A percentile compares a stretch with the other conserved stretches of the same genome.
These are phyloP conservation scores for Flaveria brownii DNA, from an alignment of 129 eudicot species.

Conservation along the genomic window DNA sequence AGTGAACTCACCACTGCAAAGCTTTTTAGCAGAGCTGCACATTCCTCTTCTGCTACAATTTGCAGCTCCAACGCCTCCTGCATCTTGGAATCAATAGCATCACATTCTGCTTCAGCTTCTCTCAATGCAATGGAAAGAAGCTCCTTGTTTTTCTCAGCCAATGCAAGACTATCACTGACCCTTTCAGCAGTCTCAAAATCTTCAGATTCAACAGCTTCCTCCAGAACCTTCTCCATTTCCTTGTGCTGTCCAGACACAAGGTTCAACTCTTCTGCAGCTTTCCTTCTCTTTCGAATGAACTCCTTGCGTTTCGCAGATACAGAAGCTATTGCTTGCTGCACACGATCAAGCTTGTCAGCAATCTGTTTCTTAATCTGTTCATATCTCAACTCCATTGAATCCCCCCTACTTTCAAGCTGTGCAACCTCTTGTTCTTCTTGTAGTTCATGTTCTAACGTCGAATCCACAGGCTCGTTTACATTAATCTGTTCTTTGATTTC, in stretches of 20 bases:
- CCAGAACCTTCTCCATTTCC: constrained; percentile 74
- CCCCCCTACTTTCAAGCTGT: constrained; percentile 15
- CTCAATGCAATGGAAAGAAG: constrained; percentile 43
- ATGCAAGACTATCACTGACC: constrained; percentile 63
- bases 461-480: neutral
- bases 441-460: neutral
- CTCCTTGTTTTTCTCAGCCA: constrained; percentile 70
- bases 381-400: constrained; percentile 43
- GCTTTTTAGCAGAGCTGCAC: constrained; percentile 52
- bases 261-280: constrained; percentile 51
- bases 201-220: constrained; percentile 81
- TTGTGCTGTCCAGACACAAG: constrained; percentile 45
- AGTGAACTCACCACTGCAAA: constrained; percentile 51
- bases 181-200: constrained; percentile 81
- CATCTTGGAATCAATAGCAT: constrained; percentile 66
- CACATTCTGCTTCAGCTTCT: constrained; percentile 66
- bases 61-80: constrained; percentile 56
- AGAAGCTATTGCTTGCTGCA: constrained; percentile 32
- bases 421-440: constrained; percentile 29
- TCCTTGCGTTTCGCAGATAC: constrained; percentile 51
- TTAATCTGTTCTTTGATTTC: constrained; percentile 18
- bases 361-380: constrained; percentile 41
- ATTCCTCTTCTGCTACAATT: constrained; percentile 67
- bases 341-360: constrained; percentile 46
- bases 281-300: constrained; percentile 53